A percentile compares a stretch with the other conserved stretches of the same genome.
Evolutionary conservation across 2,329 filamentous ascomycete species (phyloP).

Genomic region (Pezicula radicicola): DNA sequence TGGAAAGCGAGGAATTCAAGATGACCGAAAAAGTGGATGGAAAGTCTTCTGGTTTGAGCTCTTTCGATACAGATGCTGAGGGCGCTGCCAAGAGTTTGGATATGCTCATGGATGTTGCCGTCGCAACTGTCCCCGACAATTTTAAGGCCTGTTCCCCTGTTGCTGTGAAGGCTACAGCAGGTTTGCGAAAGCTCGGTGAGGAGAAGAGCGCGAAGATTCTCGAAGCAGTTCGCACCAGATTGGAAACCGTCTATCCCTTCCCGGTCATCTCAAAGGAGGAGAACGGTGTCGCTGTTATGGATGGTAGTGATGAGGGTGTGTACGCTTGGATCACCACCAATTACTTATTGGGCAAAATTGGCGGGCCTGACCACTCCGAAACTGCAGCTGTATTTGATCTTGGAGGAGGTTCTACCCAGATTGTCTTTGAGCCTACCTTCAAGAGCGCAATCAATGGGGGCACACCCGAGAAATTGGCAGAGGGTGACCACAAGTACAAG

Average conservation of each 20-base stretch:
- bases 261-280: conserved; percentile 84
- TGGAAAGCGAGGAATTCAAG: conserved; percentile 90
- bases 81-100: conserved; percentile 89
- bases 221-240: conserved; percentile 74
- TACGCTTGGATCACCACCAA: conserved; percentile 99
- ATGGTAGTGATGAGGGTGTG: conserved; percentile 93
- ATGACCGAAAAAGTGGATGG: conserved; percentile 86
- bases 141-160: conserved; percentile 90
- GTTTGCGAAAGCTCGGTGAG: conserved; percentile 79
- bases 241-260: conserved; percentile 92
- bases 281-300: conserved; percentile 93
- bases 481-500: conserved; percentile 94
- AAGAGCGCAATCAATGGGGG: conserved; percentile 66
- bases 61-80: conserved; percentile 81
- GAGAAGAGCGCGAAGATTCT: conserved; percentile 83
- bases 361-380: conserved; percentile 81
- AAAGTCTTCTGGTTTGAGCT: conserved; percentile 66
- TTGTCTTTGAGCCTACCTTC: conserved; percentile 97
- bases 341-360: conserved; percentile 97
- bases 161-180: conserved; percentile 97
- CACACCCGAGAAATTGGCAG: conserved; percentile 79
- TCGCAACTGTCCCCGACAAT: conserved; percentile 80
- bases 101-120: conserved; percentile 78
- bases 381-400: conserved; percentile 96
- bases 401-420: conserved; percentile 94